Evolutionary conservation across 306 rosid species (phyloP).

Genomic region (Citrullus mucosospermus): DNA sequence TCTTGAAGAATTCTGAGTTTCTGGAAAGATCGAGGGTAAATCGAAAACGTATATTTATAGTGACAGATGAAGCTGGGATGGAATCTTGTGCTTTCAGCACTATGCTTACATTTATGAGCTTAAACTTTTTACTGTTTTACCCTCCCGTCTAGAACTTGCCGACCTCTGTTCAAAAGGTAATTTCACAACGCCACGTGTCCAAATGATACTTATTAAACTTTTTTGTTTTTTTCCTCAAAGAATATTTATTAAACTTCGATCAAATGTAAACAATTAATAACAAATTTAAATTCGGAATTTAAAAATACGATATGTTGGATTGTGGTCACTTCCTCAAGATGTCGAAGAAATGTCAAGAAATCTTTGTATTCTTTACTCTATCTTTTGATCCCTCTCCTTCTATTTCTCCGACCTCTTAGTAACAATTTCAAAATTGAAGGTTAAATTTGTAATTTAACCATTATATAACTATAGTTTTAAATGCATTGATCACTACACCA

Average conservation of each 20-base stretch:
- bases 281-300: background rate
- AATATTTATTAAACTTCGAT: background rate
- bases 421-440: no score
- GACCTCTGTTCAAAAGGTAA: background rate
- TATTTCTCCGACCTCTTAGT: no score
- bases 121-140: background rate
- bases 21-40: background rate
- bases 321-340: no score
- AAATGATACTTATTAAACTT: background rate
- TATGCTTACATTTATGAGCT: background rate
- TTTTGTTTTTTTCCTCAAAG: background rate
- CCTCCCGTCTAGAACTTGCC: background rate
- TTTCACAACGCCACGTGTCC: background rate
- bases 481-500: no score
- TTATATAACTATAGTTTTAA: no score
- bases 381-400: no score
- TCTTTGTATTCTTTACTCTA: no score
- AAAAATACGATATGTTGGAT: no score
- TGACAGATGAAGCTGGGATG: background rate
- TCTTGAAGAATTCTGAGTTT: background rate
- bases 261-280: background rate
- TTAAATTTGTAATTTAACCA: no score
- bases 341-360: no score
- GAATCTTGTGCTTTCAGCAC: background rate
- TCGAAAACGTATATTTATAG: background rate